Percentiles rank a stretch among this genome's conserved stretches.
Conservation (phyloP, 2,329 filamentous ascomycete genomes). For the Beauveria pseudobassiana region DNA sequence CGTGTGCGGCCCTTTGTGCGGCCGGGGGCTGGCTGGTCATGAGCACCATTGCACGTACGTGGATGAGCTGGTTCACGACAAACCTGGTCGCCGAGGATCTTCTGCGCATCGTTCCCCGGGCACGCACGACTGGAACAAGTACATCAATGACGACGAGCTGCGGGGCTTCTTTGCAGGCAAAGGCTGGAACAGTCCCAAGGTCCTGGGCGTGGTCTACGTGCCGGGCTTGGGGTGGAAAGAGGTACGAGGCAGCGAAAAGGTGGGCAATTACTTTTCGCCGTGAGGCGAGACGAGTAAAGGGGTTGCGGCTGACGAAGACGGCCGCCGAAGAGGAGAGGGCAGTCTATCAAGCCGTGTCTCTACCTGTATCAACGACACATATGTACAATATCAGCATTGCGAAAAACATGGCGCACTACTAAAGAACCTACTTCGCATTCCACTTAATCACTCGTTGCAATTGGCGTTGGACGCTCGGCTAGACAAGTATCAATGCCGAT, state of each 20-base stretch:
- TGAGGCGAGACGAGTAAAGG: constrained; percentile 40
- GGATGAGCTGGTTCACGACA: constrained; percentile 84
- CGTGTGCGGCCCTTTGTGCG: constrained; percentile 67
- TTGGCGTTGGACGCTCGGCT: not conserved
- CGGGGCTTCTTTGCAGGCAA: constrained; percentile 44
- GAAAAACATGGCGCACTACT: not conserved
- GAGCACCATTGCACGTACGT: constrained; percentile 86
- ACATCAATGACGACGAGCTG: constrained; percentile 81
- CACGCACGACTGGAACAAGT: constrained; percentile 95
- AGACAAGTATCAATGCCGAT: not conserved
- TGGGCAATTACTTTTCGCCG: constrained; percentile 96
- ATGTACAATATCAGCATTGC: not conserved
- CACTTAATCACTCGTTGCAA: not conserved
- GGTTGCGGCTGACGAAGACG: not conserved
- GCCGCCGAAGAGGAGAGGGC: too few relatives aligned
- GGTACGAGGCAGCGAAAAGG: constrained; percentile 70
- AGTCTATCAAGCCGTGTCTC: too few relatives aligned
- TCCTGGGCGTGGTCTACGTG: constrained; percentile 82
- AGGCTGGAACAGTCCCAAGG: constrained; percentile 52
- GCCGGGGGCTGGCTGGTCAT: constrained; percentile 91
- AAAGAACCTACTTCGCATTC: not conserved
- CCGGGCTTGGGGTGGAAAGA: constrained; percentile 86
- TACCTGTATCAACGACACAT: not conserved
- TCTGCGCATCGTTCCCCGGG: constrained; percentile 81
- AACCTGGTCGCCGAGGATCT: constrained; percentile 88